These are phyloP conservation scores for Penicillium carneum DNA, from an alignment of 2,329 filamentous ascomycete genomes.

Conservation along the genomic window DNA sequence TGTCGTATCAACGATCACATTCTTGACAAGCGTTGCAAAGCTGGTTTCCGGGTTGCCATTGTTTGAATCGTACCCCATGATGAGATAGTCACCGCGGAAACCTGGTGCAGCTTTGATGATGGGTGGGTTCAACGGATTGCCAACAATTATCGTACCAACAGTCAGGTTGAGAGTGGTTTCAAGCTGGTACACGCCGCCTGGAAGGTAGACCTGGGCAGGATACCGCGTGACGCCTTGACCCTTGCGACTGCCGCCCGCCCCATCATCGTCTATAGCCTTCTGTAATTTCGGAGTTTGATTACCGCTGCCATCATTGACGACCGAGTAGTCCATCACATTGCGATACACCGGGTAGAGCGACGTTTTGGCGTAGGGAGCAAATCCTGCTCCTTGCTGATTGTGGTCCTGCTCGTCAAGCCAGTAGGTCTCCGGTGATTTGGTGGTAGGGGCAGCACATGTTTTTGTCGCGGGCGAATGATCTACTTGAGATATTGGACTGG, in stretches of 20 bases:
- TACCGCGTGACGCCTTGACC: slow-evolving; percentile 36
- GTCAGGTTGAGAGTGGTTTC: slow-evolving; percentile 37
- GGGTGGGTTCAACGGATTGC: slow-evolving; percentile 43
- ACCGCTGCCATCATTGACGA: slow-evolving; percentile 35
- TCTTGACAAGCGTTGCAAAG: slow-evolving; percentile 45
- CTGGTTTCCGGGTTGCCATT: slow-evolving; percentile 39
- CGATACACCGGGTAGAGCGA: slow-evolving; percentile 38
- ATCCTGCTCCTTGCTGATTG: slow-evolving; percentile 32
- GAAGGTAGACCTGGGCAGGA: slow-evolving; percentile 42
- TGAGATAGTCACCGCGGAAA: slow-evolving; percentile 39
- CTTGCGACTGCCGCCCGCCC: slow-evolving; percentile 36
- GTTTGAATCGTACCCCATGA: slow-evolving; percentile 39
- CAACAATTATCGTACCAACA: slow-evolving; percentile 43
- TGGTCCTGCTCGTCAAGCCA: slow-evolving; percentile 42
- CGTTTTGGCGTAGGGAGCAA: slow-evolving; percentile 32
- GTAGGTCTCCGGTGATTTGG: slow-evolving; percentile 20
- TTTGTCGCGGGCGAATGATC: slow-evolving; percentile 16
- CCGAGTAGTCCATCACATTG: slow-evolving; percentile 40
- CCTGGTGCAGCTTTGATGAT: slow-evolving; percentile 37
- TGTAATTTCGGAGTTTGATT: slow-evolving; percentile 39
- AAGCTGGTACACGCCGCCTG: slow-evolving; percentile 39
- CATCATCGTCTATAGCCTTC: slow-evolving; percentile 41
- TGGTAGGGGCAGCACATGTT: slow-evolving; percentile 26
- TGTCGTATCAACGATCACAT: slow-evolving; percentile 44
- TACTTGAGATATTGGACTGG: not conserved